Evolutionary conservation across 371 early-diverging fungal species (phyloP).

Genomic region (Circinella minor): DNA sequence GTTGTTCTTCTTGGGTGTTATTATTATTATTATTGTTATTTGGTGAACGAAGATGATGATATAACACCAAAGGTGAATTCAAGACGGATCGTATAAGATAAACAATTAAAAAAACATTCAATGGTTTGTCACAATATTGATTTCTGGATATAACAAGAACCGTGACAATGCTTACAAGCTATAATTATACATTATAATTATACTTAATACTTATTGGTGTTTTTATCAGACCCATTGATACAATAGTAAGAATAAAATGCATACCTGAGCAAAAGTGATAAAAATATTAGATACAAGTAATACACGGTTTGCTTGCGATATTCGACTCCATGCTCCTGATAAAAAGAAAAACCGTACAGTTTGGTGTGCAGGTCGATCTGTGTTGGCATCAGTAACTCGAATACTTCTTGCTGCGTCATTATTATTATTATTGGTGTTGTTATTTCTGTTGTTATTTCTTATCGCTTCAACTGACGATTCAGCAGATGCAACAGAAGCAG

Average conservation of each 20-base stretch:
- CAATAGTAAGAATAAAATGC: background rate
- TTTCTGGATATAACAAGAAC: constrained; percentile 28
- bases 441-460: background rate
- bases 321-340: constrained; percentile 24
- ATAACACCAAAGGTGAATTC: constrained; percentile 36
- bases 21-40: background rate
- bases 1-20: background rate
- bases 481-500: background rate
- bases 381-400: background rate
- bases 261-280: constrained; percentile 23
- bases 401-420: background rate
- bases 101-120: constrained; percentile 42
- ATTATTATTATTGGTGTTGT: background rate
- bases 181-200: background rate
- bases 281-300: constrained; percentile 6
- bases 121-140: constrained; percentile 41
- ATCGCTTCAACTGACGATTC: background rate
- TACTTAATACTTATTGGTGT: no score
- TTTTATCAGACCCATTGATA: background rate
- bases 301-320: constrained; percentile 24
- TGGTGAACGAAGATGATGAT: constrained; percentile 36
- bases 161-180: constrained; percentile 32
- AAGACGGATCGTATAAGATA: constrained; percentile 41
- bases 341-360: constrained; percentile 9
- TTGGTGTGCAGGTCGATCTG: constrained; percentile 7